Base-by-base conservation (phyloP, 2,329 filamentous ascomycete genomes). In the Trichoderma sp. region DNA sequence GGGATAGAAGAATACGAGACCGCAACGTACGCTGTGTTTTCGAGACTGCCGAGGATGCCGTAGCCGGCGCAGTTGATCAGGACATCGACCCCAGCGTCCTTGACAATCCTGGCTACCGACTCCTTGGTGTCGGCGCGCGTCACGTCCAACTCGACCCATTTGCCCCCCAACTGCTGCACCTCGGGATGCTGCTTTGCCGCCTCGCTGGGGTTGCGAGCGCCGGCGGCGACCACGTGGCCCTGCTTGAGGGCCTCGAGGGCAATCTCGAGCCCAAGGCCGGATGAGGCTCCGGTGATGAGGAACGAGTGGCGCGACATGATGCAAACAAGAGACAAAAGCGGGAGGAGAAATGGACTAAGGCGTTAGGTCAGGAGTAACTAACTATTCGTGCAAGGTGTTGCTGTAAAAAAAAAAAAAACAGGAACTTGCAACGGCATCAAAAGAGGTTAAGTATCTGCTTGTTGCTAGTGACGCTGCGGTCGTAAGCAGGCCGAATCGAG, bases 141-240 rank as follows among this genome's bases (percentile, higher is more conserved):
- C 14, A 49, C 46, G 8, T 49, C 46, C 10, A 49, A 10, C n/a
- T 49, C 46, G 18, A 49, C 46, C 46, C 46, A 49, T 21, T 21
- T 49, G n/a, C 46, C 46, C 46, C 46, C 46, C 13, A 49, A 49
- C 8, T 49, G 4, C 11, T 49, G 46, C 46, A 49, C n/a, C n/a
- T 49, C n/a, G 5, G 46, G 46, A 24, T 49, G 46, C 46, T 49
- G 46, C 10, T 49, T 24, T 4, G 46, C 18, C 4, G 46, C 46
- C n/a, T 21, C 46, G 46, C n/a, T 24, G n/a, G 78, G 73, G 39
- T 78, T 78, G 34, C 85, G 83, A 2, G 84, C 81, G 0, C 83
- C 84, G 1, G 85, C 85, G 49, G 86, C 77, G 67, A 85, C 85
- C 0, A 76, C 79, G 74, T 87, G 82, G 30, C 83, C 83, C 24